Base-by-base conservation (phyloP, 2,329 filamentous ascomycete species). In the Cryphonectria naterciae region DNA sequence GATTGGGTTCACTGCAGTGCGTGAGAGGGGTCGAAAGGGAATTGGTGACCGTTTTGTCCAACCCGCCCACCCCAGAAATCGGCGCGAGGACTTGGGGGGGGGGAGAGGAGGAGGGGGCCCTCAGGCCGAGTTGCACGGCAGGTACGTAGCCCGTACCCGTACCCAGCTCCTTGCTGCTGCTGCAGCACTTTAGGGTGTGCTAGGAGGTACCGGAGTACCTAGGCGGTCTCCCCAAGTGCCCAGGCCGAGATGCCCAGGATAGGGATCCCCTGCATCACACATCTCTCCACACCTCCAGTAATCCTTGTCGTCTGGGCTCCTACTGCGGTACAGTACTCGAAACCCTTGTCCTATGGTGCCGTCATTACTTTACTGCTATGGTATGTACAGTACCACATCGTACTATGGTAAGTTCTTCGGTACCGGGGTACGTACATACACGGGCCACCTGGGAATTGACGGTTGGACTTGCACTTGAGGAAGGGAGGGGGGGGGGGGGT, bases 21-120 rank as follows among this genome's bases (percentile, higher is more conserved):
- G 25, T 28, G n/a, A 39, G 65, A 67, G 65, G 65, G 65, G 65
- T 67, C 49, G 43, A 54, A 39, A 10, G 15, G 65, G 28, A 67
- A 58, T 67, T 67, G 65, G 65, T 65, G 28, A 15, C 46, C 63
- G 63, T 56, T 66, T 56, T 66, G 64, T 66, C 54, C 64, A 46
- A 66, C 63, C 63, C 15, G 61, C 61, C 61, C 61, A 39, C 60
- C 60, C 35, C 61, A 64, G 39, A 49, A 49, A 32, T 32, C 39
- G 62, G 41, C 37, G 62, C 63, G 41, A 65, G 25, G 60, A 39
- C 35, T 41, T 15, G 2, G 11, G 32, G 35, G 28, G 58, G 32
- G 32, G 19, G 25, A 32, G 25, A 17, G 11, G 32, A 8, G 25
- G 4, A 5, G 10, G 39, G 41, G 39, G 13, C 41, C 35, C 35